Evolutionary conservation across 1,284 basidiomycete species (phyloP).

Genomic region (Ustilago trichophora): DNA sequence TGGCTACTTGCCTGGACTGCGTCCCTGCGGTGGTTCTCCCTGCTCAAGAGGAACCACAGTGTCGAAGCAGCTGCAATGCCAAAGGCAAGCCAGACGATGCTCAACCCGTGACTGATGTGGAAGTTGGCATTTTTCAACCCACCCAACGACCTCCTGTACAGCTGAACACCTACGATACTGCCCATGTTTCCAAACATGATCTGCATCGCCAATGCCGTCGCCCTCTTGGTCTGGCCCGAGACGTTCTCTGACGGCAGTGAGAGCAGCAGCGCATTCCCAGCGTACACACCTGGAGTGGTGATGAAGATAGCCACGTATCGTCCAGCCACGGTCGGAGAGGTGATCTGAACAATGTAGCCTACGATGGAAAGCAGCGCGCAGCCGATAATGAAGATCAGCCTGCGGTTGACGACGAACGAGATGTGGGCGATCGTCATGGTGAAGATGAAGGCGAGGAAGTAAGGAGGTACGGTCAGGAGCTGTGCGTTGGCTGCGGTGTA

Average conservation of each 20-base stretch:
- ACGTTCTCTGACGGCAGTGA: constrained; percentile 77
- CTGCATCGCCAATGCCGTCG: constrained; percentile 75
- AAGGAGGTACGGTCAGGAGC: constrained; percentile 74
- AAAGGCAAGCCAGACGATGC: constrained; percentile 65
- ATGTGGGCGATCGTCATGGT: constrained; percentile 70
- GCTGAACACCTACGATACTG: constrained; percentile 71
- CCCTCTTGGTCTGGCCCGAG: constrained; percentile 77
- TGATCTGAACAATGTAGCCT: constrained; percentile 75
- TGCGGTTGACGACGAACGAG: constrained; percentile 66
- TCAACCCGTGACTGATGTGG: constrained; percentile 71
- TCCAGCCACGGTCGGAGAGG: constrained; percentile 71
- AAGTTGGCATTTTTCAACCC: constrained; percentile 70
- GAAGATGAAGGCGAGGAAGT: constrained; percentile 68
- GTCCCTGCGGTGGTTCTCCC: constrained; percentile 70
- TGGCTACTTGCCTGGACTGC: constrained; percentile 4
- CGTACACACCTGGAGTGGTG: constrained; percentile 73
- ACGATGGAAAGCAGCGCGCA: constrained; percentile 72
- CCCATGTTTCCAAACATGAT: constrained; percentile 76
- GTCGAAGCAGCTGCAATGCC: constrained; percentile 70
- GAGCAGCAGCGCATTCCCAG: constrained; percentile 71
- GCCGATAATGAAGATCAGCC: constrained; percentile 72
- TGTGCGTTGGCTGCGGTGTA: constrained; percentile 74
- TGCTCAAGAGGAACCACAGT: constrained; percentile 71
- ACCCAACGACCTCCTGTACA: constrained; percentile 71
- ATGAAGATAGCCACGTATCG: constrained; percentile 75